Conservation (phyloP, 306 rosid genomes). For the Dalbergia oliveri region DNA sequence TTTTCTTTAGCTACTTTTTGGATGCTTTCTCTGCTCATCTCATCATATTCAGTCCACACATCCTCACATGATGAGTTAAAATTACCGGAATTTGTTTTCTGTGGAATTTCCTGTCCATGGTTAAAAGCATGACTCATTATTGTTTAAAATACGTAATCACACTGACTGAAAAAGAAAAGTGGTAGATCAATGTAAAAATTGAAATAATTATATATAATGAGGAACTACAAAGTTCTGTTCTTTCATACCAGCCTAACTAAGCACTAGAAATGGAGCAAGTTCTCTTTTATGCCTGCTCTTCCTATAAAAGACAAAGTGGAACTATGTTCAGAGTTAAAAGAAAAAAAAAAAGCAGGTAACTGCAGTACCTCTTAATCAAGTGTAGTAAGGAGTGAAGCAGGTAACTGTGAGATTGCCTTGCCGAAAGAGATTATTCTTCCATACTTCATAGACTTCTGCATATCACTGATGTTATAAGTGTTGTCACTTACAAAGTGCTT, state of each 20-base stretch:
- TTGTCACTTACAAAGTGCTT: conserved; percentile 44
- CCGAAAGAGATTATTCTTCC: conserved; percentile 72
- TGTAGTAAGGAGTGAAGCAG: conserved; percentile 61
- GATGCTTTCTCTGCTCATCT: conserved; percentile 59
- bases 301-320: neutral
- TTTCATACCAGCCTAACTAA: conserved; percentile 17
- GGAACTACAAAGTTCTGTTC: neutral
- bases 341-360: neutral
- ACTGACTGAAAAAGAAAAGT: neutral
- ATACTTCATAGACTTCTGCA: conserved; percentile 51
- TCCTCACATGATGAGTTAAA: conserved; percentile 57
- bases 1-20: conserved; percentile 48
- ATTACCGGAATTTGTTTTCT: conserved; percentile 42
- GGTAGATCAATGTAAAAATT: neutral
- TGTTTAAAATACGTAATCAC: conserved; percentile 11
- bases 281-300: neutral
- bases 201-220: neutral
- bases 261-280: neutral
- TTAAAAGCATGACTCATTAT: conserved; percentile 5
- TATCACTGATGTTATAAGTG: conserved; percentile 40
- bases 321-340: neutral
- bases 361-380: conserved; percentile 59
- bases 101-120: conserved; percentile 55
- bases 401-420: conserved; percentile 62
- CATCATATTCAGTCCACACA: conserved; percentile 64